These are phyloP conservation scores for Poa pratensis DNA, from an alignment of 176 grass and related monocot species.

Conservation along the genomic window DNA sequence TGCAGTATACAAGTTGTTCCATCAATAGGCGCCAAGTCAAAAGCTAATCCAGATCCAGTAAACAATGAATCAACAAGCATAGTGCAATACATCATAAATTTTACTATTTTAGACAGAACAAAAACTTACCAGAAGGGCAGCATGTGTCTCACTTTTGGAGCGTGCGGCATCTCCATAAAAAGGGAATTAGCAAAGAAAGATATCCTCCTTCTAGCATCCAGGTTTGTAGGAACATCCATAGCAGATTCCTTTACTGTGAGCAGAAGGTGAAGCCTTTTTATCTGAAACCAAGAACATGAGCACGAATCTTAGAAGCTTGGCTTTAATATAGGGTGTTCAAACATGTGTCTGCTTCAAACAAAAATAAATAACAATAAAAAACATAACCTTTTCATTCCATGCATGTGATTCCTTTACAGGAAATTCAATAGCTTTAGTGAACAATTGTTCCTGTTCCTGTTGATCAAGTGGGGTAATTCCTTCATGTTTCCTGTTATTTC, in stretches of 20 bases:
- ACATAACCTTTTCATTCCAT: conserved; percentile 91
- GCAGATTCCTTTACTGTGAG: conserved; percentile 93
- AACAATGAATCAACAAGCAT: conserved; percentile 25
- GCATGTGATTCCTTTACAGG: conserved; percentile 71
- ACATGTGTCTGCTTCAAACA: neutral
- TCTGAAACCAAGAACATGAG: conserved; percentile 55
- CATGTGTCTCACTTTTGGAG: conserved; percentile 94
- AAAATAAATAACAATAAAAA: conserved; percentile 27
- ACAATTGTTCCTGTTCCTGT: conserved; percentile 67
- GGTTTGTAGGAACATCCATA: conserved; percentile 92
- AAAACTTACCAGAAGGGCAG: conserved; percentile 89
- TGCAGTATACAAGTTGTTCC: conserved; percentile 46
- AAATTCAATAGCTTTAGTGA: conserved; percentile 76
- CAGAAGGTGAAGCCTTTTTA: conserved; percentile 87
- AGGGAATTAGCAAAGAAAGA: conserved; percentile 97
- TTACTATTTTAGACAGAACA: conserved; percentile 7
- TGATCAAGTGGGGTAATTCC: conserved; percentile 71
- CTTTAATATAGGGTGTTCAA: conserved; percentile 19
- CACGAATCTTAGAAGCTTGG: neutral
- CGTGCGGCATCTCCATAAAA: conserved; percentile 93
- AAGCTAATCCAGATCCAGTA: conserved; percentile 28
- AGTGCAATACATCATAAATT: conserved; percentile 10
- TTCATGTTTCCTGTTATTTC: conserved; percentile 49
- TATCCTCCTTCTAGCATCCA: conserved; percentile 94
- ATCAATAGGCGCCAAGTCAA: conserved; percentile 14